Conservation (phyloP, 495 filamentous ascomycete species). For the Aspergillus kassunensis region DNA sequence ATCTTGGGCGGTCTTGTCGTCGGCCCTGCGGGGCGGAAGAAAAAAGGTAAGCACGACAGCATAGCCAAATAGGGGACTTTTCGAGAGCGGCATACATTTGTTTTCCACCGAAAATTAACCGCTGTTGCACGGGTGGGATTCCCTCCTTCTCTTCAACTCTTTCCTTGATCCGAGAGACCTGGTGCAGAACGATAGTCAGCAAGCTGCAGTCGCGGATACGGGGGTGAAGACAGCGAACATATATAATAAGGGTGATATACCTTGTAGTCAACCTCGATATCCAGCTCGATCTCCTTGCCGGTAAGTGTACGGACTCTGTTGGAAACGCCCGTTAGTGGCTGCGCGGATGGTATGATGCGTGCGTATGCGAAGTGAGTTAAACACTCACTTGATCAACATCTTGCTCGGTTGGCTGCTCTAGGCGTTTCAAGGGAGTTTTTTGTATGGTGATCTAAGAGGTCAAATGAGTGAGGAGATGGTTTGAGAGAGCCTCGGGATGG, state of each 20-base stretch:
- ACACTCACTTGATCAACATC: constrained; percentile 49
- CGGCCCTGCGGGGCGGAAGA: constrained; percentile 57
- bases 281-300: constrained; percentile 97
- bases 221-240: neutral
- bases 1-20: constrained; percentile 82
- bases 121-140: constrained; percentile 95
- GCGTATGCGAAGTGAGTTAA: no score
- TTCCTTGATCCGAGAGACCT: constrained; percentile 96
- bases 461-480: constrained; percentile 23
- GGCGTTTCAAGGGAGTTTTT: no score
- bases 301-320: constrained; percentile 92
- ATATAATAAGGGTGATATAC: constrained; percentile 40
- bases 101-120: constrained; percentile 93
- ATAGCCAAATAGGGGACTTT: neutral
- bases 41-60: constrained; percentile 5
- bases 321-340: constrained; percentile 6
- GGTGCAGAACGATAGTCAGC: neutral
- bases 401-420: constrained; percentile 15
- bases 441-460: no score
- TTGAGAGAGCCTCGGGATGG: neutral
- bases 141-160: constrained; percentile 98
- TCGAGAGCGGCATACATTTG: constrained; percentile 68
- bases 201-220: neutral
- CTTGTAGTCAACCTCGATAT: constrained; percentile 91
- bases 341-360: neutral